These are phyloP conservation scores for Rhododendron vialii DNA, from an alignment of 148 eudicot species.

Conservation along the genomic window DNA sequence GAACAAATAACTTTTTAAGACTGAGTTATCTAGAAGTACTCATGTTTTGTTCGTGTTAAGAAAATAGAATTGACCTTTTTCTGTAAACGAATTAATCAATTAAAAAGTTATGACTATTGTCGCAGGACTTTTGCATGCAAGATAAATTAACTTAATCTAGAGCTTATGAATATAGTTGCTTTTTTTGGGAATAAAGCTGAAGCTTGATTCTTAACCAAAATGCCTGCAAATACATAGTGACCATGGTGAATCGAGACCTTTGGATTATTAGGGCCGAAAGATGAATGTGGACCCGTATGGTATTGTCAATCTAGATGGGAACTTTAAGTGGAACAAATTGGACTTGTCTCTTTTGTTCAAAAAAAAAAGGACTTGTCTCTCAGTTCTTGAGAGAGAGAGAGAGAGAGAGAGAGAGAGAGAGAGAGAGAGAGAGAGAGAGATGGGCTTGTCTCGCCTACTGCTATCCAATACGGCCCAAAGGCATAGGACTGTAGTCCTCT, in stretches of 20 bases:
- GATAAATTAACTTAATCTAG: background rate
- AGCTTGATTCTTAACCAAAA: background rate
- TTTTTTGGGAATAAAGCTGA: background rate
- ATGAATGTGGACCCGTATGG: background rate
- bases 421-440: too few species aligned
- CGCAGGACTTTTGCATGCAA: background rate
- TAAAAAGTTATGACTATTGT: background rate
- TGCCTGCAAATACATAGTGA: background rate
- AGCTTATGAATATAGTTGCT: background rate
- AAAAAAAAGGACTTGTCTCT: too few species aligned
- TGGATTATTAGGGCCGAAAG: background rate
- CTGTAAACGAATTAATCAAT: background rate
- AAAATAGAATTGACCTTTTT: background rate
- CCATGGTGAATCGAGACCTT: background rate
- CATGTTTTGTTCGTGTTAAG: too few species aligned
- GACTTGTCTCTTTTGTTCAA: background rate
- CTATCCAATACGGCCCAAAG: background rate
- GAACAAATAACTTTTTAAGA: background rate
- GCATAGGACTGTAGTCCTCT: background rate
- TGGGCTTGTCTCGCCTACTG: background rate
- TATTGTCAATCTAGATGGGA: background rate
- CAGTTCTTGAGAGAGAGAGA: background rate
- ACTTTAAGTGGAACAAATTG: background rate
- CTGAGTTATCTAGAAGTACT: background rate
- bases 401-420: too few species aligned